Percentiles rank a stretch among this genome's conserved stretches.
Evolutionary conservation across 2,329 filamentous ascomycete genomes (phyloP).

Genomic region (Exophiala oligosperma): DNA sequence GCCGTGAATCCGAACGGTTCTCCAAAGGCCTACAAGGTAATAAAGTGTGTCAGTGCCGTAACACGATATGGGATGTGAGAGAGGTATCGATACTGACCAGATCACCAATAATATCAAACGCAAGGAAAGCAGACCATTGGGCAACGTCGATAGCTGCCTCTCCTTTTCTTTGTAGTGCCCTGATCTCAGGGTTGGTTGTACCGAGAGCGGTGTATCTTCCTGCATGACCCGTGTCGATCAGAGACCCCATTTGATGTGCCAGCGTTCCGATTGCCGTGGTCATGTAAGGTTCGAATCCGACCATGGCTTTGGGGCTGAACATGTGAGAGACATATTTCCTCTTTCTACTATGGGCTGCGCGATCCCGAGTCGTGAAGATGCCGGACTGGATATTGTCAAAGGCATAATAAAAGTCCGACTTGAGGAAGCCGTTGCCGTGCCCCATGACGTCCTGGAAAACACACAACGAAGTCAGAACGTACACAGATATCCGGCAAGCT

Average conservation of each 20-base stretch:
- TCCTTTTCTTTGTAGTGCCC: background rate
- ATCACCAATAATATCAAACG: conserved; percentile 5
- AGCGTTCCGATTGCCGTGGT: conserved; percentile 29
- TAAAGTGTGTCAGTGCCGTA: conserved; percentile 22
- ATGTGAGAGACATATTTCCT: conserved; percentile 38
- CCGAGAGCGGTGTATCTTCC: conserved; percentile 2
- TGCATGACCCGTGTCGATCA: conserved; percentile 10
- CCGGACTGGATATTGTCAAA: conserved; percentile 37
- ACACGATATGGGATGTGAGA: background rate
- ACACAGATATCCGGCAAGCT: background rate
- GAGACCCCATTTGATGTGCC: conserved; percentile 24
- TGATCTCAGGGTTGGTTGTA: background rate
- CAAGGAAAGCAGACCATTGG: conserved; percentile 4
- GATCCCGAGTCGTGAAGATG: conserved; percentile 37
- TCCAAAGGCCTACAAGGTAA: conserved; percentile 27
- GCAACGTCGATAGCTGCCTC: conserved; percentile 2
- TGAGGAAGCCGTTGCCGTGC: conserved; percentile 38
- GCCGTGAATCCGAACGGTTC: conserved; percentile 31
- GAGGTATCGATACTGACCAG: background rate
- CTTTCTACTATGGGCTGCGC: conserved; percentile 36
- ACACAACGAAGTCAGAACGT: no score
- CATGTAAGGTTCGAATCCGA: conserved; percentile 36
- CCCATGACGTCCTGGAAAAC: conserved; percentile 14
- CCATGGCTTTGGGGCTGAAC: conserved; percentile 35
- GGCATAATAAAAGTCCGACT: conserved; percentile 36